Evolutionary conservation across 169 alveolate genomes (phyloP).

Genomic region (Plasmodium vivax): DNA sequence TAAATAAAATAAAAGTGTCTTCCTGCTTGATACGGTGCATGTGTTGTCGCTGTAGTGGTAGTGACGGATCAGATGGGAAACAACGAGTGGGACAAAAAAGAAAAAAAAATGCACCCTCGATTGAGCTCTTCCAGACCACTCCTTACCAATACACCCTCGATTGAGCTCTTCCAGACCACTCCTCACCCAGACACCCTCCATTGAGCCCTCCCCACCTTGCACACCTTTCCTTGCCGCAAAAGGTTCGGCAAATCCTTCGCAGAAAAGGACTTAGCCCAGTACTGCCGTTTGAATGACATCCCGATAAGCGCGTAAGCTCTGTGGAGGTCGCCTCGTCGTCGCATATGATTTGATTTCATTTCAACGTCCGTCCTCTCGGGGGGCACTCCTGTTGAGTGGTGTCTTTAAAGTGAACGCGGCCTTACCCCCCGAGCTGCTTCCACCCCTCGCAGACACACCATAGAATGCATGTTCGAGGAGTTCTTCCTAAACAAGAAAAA

Average conservation of each 20-base stretch:
- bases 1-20: not conserved
- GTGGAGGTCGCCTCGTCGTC: not conserved
- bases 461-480: constrained; percentile 67
- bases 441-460: constrained; percentile 5
- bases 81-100: not conserved
- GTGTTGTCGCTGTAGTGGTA: not conserved
- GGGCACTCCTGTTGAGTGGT: not conserved
- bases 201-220: not conserved
- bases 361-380: not conserved
- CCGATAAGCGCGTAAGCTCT: constrained; percentile 43
- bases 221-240: not conserved
- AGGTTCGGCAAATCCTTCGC: constrained; percentile 12
- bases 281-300: constrained; percentile 11
- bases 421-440: not conserved
- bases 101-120: not conserved
- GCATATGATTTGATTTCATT: no score
- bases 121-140: not conserved
- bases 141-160: not conserved
- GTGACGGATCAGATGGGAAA: not conserved
- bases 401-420: not conserved
- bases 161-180: not conserved
- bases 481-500: constrained; percentile 13
- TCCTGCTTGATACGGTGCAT: not conserved
- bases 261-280: constrained; percentile 18
- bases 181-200: not conserved